Evolutionary conservation across 768 basidiomycete species (phyloP).

Genomic region (Chalciporus pseudorubinellus): DNA sequence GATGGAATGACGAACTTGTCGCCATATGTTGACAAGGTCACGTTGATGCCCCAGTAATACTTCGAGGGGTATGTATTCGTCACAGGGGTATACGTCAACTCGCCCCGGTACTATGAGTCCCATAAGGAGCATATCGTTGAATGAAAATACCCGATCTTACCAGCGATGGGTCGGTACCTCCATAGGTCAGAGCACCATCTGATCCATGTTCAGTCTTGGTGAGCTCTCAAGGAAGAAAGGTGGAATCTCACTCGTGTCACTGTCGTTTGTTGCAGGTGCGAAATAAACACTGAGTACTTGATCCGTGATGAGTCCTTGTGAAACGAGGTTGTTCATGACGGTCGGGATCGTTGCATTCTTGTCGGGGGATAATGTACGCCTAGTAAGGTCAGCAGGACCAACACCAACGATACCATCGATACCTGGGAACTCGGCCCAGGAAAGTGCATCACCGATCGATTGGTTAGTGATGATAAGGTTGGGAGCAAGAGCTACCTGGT

Average conservation of each 20-base stretch:
- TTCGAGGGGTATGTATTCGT: conserved; percentile 26
- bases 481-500: conserved; percentile 25
- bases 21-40: conserved; percentile 19
- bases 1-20: conserved; percentile 9
- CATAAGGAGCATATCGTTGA: neutral
- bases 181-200: conserved; percentile 30
- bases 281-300: conserved; percentile 23
- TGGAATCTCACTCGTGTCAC: conserved; percentile 13
- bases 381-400: conserved; percentile 23
- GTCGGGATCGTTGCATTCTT: conserved; percentile 18
- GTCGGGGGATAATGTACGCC: conserved; percentile 2
- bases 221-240: neutral
- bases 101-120: conserved; percentile 18
- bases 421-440: conserved; percentile 13
- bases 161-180: conserved; percentile 18
- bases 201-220: neutral
- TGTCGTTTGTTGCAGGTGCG: conserved; percentile 17
- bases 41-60: conserved; percentile 30
- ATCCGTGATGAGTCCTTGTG: conserved; percentile 16
- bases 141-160: conserved; percentile 7
- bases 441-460: conserved; percentile 27
- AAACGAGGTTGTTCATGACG: conserved; percentile 24
- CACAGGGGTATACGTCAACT: conserved; percentile 22
- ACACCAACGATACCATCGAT: conserved; percentile 30
- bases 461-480: conserved; percentile 27